Evolutionary conservation across 306 rosid species (phyloP), one percentile per base, ranked within the genome.

Genomic region (Cucurbita argyrosperma): DNA sequence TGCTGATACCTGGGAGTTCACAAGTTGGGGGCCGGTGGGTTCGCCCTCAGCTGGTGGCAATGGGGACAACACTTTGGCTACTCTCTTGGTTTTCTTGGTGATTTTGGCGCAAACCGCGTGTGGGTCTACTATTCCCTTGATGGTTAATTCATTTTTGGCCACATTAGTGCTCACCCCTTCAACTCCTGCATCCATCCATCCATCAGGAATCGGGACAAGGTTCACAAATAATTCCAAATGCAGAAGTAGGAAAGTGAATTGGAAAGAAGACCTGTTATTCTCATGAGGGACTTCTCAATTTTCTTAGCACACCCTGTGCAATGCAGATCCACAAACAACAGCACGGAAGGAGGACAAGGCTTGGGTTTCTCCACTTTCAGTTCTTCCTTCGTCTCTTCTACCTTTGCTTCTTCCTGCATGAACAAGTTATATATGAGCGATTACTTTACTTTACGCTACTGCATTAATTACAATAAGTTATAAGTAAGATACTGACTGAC

Each of bases 231-330:
- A 49, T 49, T 39, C 42, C 42, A 39, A 49, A 49, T 49, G 5
- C 53, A 49, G 16, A 4, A 49, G 42, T 4, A 39, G 7, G 42
- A 39, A 39, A 42, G 46, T 42, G 8, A 42, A 42, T 42, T 42
- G 1, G 55, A 52, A 52, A 16, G 56, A 52, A 16, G 12, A 54
- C 59, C 97, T 88, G 84, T 87, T 46, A 83, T 84, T 82, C 82
- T 88, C 88, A 84, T 83, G 14, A 90, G 76, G 26, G 81, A 82
- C 80, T 85, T 90, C 69, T 92, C 87, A 76, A 90, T 90, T 77
- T 92, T 92, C 92, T 87, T 92, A 21, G 96, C 91, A 61, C 95
- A 92, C 12, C 97, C 96, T 40, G 79, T 79, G 79, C 97, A 92
- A 82, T 92, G 97, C 82, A 92, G 86, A 89, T 92, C 88, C 56